Evolutionary conservation across 1,284 basidiomycete species (phyloP), one percentile per base, ranked within the genome.

Genomic region (Paramarasmius palmivorus): DNA sequence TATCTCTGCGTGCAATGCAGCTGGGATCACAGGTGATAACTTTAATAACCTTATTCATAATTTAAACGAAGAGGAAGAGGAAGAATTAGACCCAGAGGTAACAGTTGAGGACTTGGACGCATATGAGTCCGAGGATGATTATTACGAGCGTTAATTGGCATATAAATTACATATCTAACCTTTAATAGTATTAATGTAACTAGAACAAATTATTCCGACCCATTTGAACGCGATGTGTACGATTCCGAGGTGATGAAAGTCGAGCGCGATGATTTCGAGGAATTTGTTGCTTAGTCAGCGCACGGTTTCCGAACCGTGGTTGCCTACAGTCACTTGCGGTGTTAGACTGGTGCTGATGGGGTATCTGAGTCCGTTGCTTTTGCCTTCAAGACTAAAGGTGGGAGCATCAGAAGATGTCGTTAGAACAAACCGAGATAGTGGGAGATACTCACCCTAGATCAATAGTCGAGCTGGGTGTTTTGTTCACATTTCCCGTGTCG

Each of bases 231-330:
- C 1, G 3, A 15, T 1, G 3, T 29, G 15, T 29, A 8, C 4
- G 9, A 5, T 9, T 23, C 17, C n/a, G 14, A 46, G 14, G 25
- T n/a, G 1, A 9, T 2, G 7, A 10, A 29, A 22, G 8, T 25
- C 37, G n/a, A 22, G 26, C 23, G 39, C 49, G 23, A 41, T 20
- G 17, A 15, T 22, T 26, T 40, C 40, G n/a, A 26, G 17, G 26
- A 39, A 17, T 38, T 32, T n/a, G 36, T n/a, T 50, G 49, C 49
- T 50, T 50, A 50, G 49, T 50, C 49, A 50, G 20, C 37, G 19
- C 35, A 50, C 49, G 37, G 9, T 40, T 50, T 50, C 23, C 12
- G 37, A 40, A 50, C 49, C 49, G 37, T 22, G 49, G 20, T 50
- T 50, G 49, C 37, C 23, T 8, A 46, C 44, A 29, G 3, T 26